Evolutionary conservation across 495 filamentous ascomycete genomes (phyloP).

Genomic region (Lasiosphaeria miniovina): DNA sequence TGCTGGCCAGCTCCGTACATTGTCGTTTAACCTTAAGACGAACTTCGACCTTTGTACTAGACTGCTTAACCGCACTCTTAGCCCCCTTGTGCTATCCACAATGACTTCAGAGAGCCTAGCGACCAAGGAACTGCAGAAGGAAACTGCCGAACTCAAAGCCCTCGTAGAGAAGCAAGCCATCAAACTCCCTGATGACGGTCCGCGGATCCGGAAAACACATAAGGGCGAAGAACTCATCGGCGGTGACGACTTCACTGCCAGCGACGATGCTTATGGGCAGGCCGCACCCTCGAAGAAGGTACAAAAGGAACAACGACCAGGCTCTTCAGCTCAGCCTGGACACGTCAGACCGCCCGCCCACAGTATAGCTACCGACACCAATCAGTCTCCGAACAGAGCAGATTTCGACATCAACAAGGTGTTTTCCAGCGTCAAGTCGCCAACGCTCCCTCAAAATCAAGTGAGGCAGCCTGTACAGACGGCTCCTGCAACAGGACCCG

Average conservation of each 20-base stretch:
- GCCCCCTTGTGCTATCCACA: constrained; percentile 66
- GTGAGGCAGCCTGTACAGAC: constrained; percentile 42
- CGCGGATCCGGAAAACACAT: constrained; percentile 84
- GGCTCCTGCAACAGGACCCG: constrained; percentile 48
- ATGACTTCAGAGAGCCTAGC: constrained; percentile 90
- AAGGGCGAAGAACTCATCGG: constrained; percentile 93
- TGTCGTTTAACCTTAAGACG: constrained; percentile 80
- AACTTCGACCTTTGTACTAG: constrained; percentile 76
- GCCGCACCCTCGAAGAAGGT: constrained; percentile 24
- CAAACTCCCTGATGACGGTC: constrained; percentile 76
- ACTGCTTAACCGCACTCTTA: constrained; percentile 66
- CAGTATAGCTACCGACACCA: constrained; percentile 49
- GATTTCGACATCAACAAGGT: constrained; percentile 72
- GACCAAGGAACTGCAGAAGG: constrained; percentile 80
- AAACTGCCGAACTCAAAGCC: constrained; percentile 68
- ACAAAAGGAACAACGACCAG: constrained; percentile 29
- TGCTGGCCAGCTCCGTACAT: constrained; percentile 46
- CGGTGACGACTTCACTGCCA: constrained; percentile 50
- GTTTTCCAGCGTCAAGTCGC: constrained; percentile 63
- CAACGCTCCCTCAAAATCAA: constrained; percentile 44
- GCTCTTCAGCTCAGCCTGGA: constrained; percentile 9
- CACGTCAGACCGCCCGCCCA: constrained; percentile 16
- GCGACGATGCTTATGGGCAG: constrained; percentile 32
- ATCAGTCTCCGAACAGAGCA: constrained; percentile 45
- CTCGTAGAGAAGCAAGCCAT: constrained; percentile 81